Conservation (phyloP, 371 early-diverging fungal species). For the Haplosporangium sp. region DNA sequence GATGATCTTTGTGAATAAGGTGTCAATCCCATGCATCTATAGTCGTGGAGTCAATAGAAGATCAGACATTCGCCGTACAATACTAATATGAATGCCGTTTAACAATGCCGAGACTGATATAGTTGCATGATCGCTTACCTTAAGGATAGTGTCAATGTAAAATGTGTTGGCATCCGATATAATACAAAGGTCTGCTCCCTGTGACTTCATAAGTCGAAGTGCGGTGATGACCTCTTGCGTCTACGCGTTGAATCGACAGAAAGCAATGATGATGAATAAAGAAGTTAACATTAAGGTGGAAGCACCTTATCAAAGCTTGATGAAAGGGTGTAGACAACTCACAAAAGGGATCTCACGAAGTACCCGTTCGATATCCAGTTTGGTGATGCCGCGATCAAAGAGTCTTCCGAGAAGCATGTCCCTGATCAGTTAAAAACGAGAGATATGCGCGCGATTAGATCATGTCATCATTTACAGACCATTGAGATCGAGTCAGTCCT, state of each 20-base stretch:
- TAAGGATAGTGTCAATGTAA: conserved; percentile 76
- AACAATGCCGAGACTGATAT: background rate
- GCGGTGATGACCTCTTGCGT: conserved; percentile 66
- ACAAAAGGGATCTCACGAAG: conserved; percentile 73
- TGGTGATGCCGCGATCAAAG: conserved; percentile 63
- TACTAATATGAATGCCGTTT: background rate
- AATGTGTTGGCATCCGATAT: conserved; percentile 82
- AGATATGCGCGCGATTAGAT: too few relatives aligned
- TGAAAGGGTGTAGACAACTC: conserved; percentile 28
- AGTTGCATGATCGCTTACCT: conserved; percentile 51
- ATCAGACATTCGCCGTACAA: background rate
- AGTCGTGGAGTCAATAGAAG: background rate
- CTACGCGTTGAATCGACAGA: conserved; percentile 29
- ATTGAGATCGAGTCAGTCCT: too few relatives aligned
- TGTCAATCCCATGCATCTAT: conserved; percentile 65
- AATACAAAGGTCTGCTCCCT: conserved; percentile 68
- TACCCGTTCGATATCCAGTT: conserved; percentile 60
- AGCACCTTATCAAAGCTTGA: background rate
- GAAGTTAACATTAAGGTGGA: too few relatives aligned
- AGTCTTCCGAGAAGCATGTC: conserved; percentile 63
- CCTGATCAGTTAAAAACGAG: conserved; percentile 25
- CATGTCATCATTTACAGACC: too few relatives aligned
- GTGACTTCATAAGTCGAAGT: conserved; percentile 58
- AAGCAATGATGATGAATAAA: too few relatives aligned
- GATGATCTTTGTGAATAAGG: conserved; percentile 69